Evolutionary conservation across 768 basidiomycete genomes (phyloP).

Genomic region (Agaricus sinodeliciosus): DNA sequence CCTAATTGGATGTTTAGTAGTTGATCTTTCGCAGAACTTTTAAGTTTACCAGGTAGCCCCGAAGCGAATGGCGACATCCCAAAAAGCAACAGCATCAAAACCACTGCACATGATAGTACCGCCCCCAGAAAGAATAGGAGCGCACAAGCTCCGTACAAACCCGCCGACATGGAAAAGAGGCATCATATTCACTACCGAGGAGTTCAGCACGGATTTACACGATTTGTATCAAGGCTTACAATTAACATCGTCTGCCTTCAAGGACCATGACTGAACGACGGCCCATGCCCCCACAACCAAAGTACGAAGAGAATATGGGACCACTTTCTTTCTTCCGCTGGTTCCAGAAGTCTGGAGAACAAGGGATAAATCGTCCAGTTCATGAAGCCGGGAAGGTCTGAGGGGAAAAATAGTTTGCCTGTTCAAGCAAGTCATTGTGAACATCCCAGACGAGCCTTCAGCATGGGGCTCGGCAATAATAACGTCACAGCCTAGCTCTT

Average conservation of each 20-base stretch:
- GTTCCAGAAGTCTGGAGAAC: constrained; percentile 58
- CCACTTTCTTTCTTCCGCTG: constrained; percentile 48
- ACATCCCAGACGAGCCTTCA: constrained; percentile 31
- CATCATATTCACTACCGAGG: constrained; percentile 37
- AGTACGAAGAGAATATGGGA: constrained; percentile 35
- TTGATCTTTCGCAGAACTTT: constrained; percentile 6
- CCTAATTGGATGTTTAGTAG: constrained; percentile 21
- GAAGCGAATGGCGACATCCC: constrained; percentile 31
- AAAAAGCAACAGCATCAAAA: constrained; percentile 48
- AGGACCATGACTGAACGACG: constrained; percentile 37
- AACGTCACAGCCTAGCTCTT: constrained; percentile 32
- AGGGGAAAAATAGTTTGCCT: constrained; percentile 8
- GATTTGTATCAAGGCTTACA: constrained; percentile 21
- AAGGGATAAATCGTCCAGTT: constrained; percentile 39
- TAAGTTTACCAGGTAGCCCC: constrained; percentile 42
- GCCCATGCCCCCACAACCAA: constrained; percentile 38
- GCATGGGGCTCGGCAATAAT: constrained; percentile 27
- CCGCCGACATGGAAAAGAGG: constrained; percentile 58
- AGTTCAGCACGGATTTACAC: not conserved
- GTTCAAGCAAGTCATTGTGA: constrained; percentile 29
- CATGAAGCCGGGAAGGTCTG: constrained; percentile 25
- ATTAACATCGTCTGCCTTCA: constrained; percentile 35
- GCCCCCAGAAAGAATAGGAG: constrained; percentile 50
- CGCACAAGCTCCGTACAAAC: constrained; percentile 50
- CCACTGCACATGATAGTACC: constrained; percentile 48